Evolutionary conservation across 108 stramenopile species (phyloP), one percentile per base, ranked within the genome.

Genomic region (Ochromonas danica): DNA sequence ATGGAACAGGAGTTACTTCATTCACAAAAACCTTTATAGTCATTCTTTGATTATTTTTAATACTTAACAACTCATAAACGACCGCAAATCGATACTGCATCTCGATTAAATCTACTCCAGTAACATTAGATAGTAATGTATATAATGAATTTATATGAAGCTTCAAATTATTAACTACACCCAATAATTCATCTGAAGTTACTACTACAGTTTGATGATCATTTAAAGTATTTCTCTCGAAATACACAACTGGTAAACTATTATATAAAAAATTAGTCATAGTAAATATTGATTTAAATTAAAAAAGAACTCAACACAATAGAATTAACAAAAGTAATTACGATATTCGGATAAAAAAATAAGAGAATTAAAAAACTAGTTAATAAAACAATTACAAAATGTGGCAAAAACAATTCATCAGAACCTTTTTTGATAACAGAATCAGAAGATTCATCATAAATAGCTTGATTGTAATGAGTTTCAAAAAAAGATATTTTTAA

Each of bases 401-500:
- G 33, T 27, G 40, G 42, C 1, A 71, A 1, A 71, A 35, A 72
- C 45, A 80, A 72, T 42, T 71, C 80, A 72, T 80, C 80, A 72
- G 42, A 70, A 72, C 71, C 78, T 63, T 67, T 62, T 67, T 65
- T 25, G 31, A 2, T 79, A 41, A 41, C 78, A 67, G 62, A 79
- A 41, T 79, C 78, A 10, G 78, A 79, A 67, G 62, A 79, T 79
- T 79, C 78, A 67, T 79, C 62, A 79, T 62, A 61, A 79, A 35
- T 79, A 79, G 62, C 78, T 63, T 79, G 62, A 62, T 63, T 79
- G 78, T 27, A 67, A 79, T 67, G 25, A 79, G n/a, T 14, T 80
- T 80, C 71, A 80, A 72, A 80, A 80, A 80, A 70, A 71, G 71
- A 43, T 35, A 71, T 70, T 45, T 80, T 71, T 2, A 80, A 40